A percentile compares a stretch with the other conserved stretches of the same genome.
These are phyloP conservation scores for Diaporthe sp. DNA, from an alignment of 2,329 filamentous ascomycete genomes.

Conservation along the genomic window DNA sequence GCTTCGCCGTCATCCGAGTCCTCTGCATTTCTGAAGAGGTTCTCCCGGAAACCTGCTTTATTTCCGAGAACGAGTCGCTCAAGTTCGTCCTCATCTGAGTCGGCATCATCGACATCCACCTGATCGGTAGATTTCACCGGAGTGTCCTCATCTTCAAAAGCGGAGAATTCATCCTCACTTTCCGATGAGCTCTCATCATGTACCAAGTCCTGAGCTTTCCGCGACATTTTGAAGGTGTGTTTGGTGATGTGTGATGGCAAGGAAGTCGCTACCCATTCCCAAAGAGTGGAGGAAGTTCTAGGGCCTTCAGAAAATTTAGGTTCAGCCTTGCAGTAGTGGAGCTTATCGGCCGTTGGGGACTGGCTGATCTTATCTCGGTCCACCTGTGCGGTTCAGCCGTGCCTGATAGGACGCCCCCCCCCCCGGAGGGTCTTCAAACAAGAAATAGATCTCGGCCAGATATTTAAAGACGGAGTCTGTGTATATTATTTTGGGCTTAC, in stretches of 20 bases:
- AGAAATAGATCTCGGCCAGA: background rate
- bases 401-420: background rate
- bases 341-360: background rate
- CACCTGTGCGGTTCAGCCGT: conserved; percentile 27
- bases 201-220: conserved; percentile 32
- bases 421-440: too few species aligned
- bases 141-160: conserved; percentile 40
- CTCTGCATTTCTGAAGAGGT: conserved; percentile 72
- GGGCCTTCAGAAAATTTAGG: conserved; percentile 38
- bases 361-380: conserved; percentile 24
- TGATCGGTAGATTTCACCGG: conserved; percentile 44
- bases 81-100: conserved; percentile 86
- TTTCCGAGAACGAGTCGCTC: conserved; percentile 92
- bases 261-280: background rate
- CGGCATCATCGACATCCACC: conserved; percentile 71
- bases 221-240: conserved; percentile 34
- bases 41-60: conserved; percentile 82
- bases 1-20: conserved; percentile 52
- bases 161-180: conserved; percentile 43
- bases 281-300: background rate
- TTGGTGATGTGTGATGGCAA: background rate
- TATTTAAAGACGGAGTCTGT: background rate
- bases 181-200: conserved; percentile 47
- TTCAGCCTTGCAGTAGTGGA: conserved; percentile 38
- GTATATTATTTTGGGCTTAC: background rate